Conservation (phyloP, 345 rosid genomes). For the Viola odorata region DNA sequence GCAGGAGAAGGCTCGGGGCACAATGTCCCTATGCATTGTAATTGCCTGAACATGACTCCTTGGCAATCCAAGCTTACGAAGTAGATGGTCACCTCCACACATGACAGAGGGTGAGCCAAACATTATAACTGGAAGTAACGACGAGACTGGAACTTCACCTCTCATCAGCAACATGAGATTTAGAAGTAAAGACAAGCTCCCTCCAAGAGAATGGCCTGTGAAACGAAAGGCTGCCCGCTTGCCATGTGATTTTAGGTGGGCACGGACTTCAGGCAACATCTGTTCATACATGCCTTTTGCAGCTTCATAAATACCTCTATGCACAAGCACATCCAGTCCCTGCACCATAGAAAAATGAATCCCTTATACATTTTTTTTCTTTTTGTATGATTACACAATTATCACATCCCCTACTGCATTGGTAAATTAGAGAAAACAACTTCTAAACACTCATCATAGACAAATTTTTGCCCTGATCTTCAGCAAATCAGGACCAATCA, state of each 20-base stretch:
- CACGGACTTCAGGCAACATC: constrained; percentile 77
- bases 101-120: constrained; percentile 90
- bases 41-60: constrained; percentile 61
- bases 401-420: not conserved
- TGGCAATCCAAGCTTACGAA: constrained; percentile 75
- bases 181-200: constrained; percentile 80
- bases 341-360: constrained; percentile 24
- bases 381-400: no score
- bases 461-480: not conserved
- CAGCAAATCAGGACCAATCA: not conserved
- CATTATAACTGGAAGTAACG: constrained; percentile 83
- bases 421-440: not conserved
- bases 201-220: constrained; percentile 96
- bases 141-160: constrained; percentile 69
- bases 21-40: constrained; percentile 89
- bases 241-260: constrained; percentile 64
- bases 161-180: constrained; percentile 82
- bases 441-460: not conserved
- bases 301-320: constrained; percentile 97
- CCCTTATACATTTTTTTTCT: not conserved
- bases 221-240: constrained; percentile 67
- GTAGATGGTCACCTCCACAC: constrained; percentile 91
- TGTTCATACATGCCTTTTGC: constrained; percentile 92
- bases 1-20: constrained; percentile 96
- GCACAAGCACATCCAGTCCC: constrained; percentile 78